These are phyloP conservation scores for Takakia lepidozioides DNA, from an alignment of 225 moss, liverwort and hornwort genomes.

Conservation along the genomic window DNA sequence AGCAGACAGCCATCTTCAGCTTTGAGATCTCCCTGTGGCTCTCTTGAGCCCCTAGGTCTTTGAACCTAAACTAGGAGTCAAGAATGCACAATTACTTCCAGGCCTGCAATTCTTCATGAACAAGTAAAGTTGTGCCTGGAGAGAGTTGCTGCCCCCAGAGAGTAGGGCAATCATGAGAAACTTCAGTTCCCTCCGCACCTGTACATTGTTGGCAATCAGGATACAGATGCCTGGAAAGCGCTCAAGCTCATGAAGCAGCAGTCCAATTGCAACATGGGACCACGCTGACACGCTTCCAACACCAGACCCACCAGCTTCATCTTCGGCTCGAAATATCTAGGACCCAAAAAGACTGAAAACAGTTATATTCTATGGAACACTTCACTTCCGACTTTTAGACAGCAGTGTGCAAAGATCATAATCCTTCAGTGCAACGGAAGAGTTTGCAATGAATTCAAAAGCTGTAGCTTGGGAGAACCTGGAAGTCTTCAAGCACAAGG, in stretches of 20 bases:
- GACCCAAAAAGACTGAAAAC: no score
- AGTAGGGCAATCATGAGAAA: no score
- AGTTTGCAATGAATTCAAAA: no score
- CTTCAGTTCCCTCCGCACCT: slow-evolving; percentile 16
- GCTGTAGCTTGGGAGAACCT: slow-evolving; percentile 31
- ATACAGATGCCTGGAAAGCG: slow-evolving; percentile 61
- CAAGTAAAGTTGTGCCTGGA: no score
- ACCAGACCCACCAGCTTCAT: slow-evolving; percentile 27
- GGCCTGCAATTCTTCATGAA: no score
- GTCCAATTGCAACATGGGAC: slow-evolving; percentile 54
- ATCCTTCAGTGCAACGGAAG: no score
- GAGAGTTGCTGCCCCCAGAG: no score
- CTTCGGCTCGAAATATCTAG: slow-evolving; percentile 49
- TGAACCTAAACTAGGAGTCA: no score
- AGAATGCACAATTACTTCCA: no score
- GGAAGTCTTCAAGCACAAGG: slow-evolving; percentile 59
- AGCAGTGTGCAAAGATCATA: no score
- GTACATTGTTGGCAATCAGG: slow-evolving; percentile 53
- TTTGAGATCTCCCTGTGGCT: background rate
- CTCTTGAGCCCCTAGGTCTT: background rate
- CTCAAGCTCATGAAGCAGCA: slow-evolving; percentile 52
- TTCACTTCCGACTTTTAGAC: no score
- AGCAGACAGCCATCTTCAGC: background rate
- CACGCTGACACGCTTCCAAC: slow-evolving; percentile 52
- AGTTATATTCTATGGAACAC: no score